These are phyloP conservation scores for Phytopythium delawarense DNA, from an alignment of 352 stramenopile genomes.

Conservation along the genomic window DNA sequence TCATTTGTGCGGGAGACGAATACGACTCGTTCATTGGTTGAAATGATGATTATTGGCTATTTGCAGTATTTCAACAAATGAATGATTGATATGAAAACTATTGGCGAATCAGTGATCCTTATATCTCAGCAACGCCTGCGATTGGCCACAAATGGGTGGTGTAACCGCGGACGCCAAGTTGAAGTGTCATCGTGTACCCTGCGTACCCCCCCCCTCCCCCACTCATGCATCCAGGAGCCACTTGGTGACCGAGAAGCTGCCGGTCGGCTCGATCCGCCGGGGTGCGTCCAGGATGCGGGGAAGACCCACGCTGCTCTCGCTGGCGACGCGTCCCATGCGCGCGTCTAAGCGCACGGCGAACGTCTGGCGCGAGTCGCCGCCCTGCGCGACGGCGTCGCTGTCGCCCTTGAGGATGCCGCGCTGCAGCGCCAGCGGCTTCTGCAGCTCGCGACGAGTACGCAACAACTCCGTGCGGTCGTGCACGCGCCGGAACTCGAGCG, in stretches of 20 bases:
- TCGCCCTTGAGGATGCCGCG: conserved; percentile 4
- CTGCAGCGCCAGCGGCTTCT: conserved; percentile 44
- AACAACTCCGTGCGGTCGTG: conserved; percentile 47
- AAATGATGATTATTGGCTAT: neutral
- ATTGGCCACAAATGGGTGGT: neutral
- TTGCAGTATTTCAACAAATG: neutral
- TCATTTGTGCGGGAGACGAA: neutral
- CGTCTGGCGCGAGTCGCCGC: conserved; percentile 3
- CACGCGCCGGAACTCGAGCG: conserved; percentile 45
- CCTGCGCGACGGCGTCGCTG: neutral
- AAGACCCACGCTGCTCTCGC: conserved; percentile 28
- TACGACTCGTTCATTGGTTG: neutral
- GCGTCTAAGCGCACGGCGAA: conserved; percentile 20
- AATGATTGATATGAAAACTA: neutral
- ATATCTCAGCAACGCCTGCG: neutral
- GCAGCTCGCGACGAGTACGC: conserved; percentile 37
- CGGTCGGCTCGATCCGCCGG: conserved; percentile 26
- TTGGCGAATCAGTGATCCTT: neutral
- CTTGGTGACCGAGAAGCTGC: conserved; percentile 39
- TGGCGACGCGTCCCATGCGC: conserved; percentile 17
- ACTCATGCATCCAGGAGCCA: conserved; percentile 20
- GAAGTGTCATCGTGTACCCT: neutral
- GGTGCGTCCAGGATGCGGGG: conserved; percentile 32
- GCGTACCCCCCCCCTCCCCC: neutral
- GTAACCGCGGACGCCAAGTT: neutral